Evolutionary conservation across 176 grass and related monocot species (phyloP), one percentile per base, ranked within the genome.

Genomic region (Coix lacrymajobi): DNA sequence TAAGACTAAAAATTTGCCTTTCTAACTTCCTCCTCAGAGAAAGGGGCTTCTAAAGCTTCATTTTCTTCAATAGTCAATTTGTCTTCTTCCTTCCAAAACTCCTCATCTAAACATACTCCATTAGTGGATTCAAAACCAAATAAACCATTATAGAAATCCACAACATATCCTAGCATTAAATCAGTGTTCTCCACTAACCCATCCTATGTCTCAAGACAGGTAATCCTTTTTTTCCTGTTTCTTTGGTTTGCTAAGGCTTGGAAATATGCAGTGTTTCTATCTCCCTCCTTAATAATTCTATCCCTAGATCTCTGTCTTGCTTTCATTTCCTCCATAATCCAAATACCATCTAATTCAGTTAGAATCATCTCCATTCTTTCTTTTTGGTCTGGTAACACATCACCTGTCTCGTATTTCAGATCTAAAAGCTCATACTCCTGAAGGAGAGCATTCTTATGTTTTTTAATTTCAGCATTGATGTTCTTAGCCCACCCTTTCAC

Each of bases 121-220:
- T 1, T 40, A 33, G 1, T 5, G 1, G 4, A 2, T 9, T 40
- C 38, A 3, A 4, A 4, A 28, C 24, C 58, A 62, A 62, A 62
- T 0, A 61, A 8, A 13, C 11, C 4, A 1, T 62, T 62, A 30
- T 62, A 62, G 30, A 62, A 62, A 1, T 13, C 4, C 3, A 25
- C 4, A 1, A 11, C 25, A 30, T 62, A 10, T 1, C 13, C 2
- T 0, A 62, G 1, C 11, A 62, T 28, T 0, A 5, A 1, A 0
- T 26, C 3, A 29, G 3, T 28, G 1, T 62, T 11, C 9, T 14
- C 9, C 2, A 62, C 3, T 8, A 8, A 30, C 0, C 58, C 58
- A 0, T 62, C 25, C 1, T 12, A 5, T 1, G 25, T 0, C 24
- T 62, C 10, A 14, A 14, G 2, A 11, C 1, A 0, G 11, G 8